phyloP scores from a whole-genome alignment of 2,329 filamentous ascomycete species.

The Microdochium paspali region DNA sequence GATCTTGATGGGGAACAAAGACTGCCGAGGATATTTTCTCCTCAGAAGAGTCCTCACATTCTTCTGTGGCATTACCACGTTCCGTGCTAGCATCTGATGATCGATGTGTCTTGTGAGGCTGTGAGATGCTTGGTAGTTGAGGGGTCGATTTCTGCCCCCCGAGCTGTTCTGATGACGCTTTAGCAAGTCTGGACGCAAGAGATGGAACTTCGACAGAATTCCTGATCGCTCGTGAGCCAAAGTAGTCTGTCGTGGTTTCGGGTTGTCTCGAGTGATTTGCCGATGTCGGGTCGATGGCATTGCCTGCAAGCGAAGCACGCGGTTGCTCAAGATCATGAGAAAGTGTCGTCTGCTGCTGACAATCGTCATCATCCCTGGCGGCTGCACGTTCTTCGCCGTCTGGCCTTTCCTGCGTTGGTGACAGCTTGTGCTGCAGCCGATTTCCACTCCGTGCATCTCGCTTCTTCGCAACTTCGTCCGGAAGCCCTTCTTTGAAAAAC shows the following conservation, averaged over 20 bases:
- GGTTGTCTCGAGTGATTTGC: background rate
- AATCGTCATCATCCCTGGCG: background rate
- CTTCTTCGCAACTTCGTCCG: conserved; percentile 46
- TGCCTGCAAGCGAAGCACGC: background rate
- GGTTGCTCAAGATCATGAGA: background rate
- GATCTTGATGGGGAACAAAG: conserved; percentile 67
- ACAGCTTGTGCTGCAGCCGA: background rate
- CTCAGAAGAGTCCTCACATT: conserved; percentile 45
- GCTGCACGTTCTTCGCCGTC: background rate
- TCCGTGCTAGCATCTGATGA: background rate
- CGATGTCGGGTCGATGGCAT: background rate
- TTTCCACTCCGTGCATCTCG: conserved; percentile 26
- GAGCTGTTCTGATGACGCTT: background rate
- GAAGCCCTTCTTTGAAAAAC: conserved; percentile 58
- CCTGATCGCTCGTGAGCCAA: background rate
- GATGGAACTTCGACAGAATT: background rate
- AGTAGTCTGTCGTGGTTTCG: background rate
- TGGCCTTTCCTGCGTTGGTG: background rate
- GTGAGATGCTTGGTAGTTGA: background rate
- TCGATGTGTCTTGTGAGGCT: background rate
- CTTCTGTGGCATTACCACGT: conserved; percentile 21
- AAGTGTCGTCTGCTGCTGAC: background rate
- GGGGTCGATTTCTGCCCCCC: background rate
- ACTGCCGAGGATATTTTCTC: conserved; percentile 83
- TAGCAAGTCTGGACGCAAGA: background rate